A percentile compares a stretch with the other conserved stretches of the same genome.
These are phyloP conservation scores for Malus hybrid DNA, from an alignment of 331 rosid species.

Conservation along the genomic window DNA sequence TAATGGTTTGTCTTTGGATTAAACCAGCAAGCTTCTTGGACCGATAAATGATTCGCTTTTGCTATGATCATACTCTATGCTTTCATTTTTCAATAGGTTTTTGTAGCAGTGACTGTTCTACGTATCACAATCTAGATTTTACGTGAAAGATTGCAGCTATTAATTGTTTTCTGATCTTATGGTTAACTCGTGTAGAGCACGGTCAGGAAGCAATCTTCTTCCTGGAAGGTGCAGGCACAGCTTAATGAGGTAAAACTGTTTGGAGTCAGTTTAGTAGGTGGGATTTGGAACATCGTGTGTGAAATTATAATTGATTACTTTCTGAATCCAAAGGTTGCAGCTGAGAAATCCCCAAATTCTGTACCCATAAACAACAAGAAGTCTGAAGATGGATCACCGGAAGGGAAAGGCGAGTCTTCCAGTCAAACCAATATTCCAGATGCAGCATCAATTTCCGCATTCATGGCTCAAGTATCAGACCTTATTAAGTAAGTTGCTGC, in stretches of 20 bases:
- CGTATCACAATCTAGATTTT: not conserved
- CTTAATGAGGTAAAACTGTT: constrained; percentile 41
- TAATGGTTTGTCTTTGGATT: not conserved
- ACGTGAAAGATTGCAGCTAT: not conserved
- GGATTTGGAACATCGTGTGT: not conserved
- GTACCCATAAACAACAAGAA: constrained; percentile 32
- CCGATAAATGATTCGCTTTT: not conserved
- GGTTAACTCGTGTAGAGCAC: constrained; percentile 37
- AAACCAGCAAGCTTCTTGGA: not conserved
- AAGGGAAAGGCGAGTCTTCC: constrained; percentile 31
- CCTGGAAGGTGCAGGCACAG: constrained; percentile 39
- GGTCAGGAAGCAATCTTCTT: constrained; percentile 34
- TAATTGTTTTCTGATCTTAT: constrained; percentile 2
- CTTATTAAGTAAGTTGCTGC: constrained; percentile 66
- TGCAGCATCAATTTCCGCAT: constrained; percentile 45
- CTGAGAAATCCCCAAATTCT: constrained; percentile 56
- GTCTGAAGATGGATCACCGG: constrained; percentile 26
- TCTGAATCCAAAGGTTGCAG: constrained; percentile 28
- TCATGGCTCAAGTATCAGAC: constrained; percentile 76
- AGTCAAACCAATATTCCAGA: constrained; percentile 33
- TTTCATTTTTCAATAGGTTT: not conserved
- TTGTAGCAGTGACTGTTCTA: not conserved
- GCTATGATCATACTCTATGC: not conserved
- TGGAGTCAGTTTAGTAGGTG: not conserved
- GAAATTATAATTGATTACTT: not conserved